phyloP scores from a whole-genome alignment of 2,329 filamentous ascomycete genomes.

The Phialemonium atrogriseum region DNA sequence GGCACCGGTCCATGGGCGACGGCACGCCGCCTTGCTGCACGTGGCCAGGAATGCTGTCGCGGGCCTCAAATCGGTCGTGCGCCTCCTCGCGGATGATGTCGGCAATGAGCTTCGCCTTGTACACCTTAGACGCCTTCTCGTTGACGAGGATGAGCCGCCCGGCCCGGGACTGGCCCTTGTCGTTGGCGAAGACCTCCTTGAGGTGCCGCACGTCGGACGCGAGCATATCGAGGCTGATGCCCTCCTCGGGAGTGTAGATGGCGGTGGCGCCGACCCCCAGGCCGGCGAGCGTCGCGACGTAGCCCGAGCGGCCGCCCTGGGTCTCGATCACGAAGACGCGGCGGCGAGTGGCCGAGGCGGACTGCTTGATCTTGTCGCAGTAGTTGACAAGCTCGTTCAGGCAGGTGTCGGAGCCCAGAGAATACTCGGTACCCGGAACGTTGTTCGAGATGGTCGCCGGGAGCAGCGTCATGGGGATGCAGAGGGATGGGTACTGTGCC shows the following conservation, averaged over 20 bases:
- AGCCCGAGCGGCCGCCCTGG: constrained; percentile 89
- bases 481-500: constrained; percentile 71
- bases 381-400: constrained; percentile 91
- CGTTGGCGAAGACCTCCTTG: constrained; percentile 73
- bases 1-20: constrained; percentile 90
- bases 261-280: constrained; percentile 86
- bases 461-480: constrained; percentile 84
- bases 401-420: constrained; percentile 91
- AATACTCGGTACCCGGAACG: constrained; percentile 95
- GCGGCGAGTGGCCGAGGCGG: constrained; percentile 83
- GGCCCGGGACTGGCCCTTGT: constrained; percentile 80
- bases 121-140: constrained; percentile 84
- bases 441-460: constrained; percentile 99
- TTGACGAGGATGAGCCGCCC: constrained; percentile 96
- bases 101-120: constrained; percentile 87
- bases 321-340: constrained; percentile 98
- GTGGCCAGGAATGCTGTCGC: constrained; percentile 86
- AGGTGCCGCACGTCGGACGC: constrained; percentile 83
- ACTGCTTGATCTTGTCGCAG: constrained; percentile 96
- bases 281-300: constrained; percentile 84
- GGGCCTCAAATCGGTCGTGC: constrained; percentile 82
- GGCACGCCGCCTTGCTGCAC: constrained; percentile 92
- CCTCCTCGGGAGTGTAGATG: constrained; percentile 95
- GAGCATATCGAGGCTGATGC: constrained; percentile 88
- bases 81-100: constrained; percentile 94